Evolutionary conservation across 2,329 filamentous ascomycete genomes (phyloP).

Genomic region (Colletotrichum destructivum): DNA sequence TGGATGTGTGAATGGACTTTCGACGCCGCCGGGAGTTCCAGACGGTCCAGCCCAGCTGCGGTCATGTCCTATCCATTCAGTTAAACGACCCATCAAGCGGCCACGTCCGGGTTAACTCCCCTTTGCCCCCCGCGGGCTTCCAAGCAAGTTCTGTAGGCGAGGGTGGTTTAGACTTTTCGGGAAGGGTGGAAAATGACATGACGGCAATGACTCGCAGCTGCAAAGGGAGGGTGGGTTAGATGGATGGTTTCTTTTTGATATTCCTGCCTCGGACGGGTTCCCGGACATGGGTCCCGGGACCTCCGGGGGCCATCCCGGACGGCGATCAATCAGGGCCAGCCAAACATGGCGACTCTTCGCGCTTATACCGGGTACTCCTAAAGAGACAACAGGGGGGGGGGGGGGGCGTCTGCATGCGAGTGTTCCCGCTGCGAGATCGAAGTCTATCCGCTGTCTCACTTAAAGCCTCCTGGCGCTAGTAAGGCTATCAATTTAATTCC

Average conservation of each 20-base stretch:
- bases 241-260: too few species aligned
- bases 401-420: not conserved
- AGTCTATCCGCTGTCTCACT: not conserved
- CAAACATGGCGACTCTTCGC: not conserved
- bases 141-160: too few species aligned
- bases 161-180: constrained; percentile 1
- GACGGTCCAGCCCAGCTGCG: too few species aligned
- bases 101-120: not conserved
- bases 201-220: constrained; percentile 8
- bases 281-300: not conserved
- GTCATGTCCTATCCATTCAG: too few species aligned
- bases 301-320: not conserved
- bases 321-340: not conserved
- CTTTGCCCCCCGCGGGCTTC: not conserved
- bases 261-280: not conserved
- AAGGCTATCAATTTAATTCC: too few species aligned
- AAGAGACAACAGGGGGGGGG: not conserved
- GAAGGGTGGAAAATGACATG: not conserved
- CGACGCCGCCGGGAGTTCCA: too few species aligned
- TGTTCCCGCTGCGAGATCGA: constrained; percentile 9
- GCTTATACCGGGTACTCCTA: not conserved
- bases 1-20: too few species aligned
- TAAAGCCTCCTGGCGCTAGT: not conserved
- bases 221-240: too few species aligned
- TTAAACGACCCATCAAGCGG: too few species aligned